Evolutionary conservation across 441 rosid species (phyloP).

Genomic region (Raphanus hybrid): DNA sequence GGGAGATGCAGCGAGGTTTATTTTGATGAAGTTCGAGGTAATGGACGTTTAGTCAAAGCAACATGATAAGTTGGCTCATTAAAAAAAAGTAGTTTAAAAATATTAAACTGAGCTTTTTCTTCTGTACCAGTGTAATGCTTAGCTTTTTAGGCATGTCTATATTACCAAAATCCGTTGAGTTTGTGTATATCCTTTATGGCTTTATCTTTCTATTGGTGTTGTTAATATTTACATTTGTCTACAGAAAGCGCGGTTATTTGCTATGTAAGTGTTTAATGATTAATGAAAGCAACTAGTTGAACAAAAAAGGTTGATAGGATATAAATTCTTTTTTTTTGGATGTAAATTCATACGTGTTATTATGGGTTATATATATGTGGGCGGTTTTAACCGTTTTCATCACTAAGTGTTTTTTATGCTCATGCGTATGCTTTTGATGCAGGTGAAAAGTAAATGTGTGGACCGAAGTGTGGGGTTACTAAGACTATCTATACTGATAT

Average conservation of each 20-base stretch:
- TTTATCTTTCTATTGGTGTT: not conserved
- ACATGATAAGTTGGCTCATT: not conserved
- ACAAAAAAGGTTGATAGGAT: not conserved
- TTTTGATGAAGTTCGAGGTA: not conserved
- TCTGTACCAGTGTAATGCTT: not conserved
- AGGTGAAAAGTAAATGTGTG: not conserved
- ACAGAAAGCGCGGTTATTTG: not conserved
- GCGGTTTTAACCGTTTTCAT: not conserved
- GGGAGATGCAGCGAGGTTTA: not conserved
- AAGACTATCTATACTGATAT: not conserved
- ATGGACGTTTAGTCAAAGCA: not conserved
- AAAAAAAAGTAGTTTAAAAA: no score
- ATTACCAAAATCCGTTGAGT: not conserved
- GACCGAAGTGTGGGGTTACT: not conserved
- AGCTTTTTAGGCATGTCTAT: not conserved
- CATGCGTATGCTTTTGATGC: not conserved
- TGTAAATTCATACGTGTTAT: not conserved
- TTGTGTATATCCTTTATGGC: not conserved
- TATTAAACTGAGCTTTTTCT: not conserved
- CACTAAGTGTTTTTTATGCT: not conserved
- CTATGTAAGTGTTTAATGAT: not conserved
- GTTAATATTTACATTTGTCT: not conserved
- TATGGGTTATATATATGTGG: not conserved
- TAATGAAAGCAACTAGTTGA: not conserved
- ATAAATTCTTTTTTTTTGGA: not conserved